Evolutionary conservation across 176 grass and related monocot genomes (phyloP).

Genomic region (barley (Hordeum vulgare)): DNA sequence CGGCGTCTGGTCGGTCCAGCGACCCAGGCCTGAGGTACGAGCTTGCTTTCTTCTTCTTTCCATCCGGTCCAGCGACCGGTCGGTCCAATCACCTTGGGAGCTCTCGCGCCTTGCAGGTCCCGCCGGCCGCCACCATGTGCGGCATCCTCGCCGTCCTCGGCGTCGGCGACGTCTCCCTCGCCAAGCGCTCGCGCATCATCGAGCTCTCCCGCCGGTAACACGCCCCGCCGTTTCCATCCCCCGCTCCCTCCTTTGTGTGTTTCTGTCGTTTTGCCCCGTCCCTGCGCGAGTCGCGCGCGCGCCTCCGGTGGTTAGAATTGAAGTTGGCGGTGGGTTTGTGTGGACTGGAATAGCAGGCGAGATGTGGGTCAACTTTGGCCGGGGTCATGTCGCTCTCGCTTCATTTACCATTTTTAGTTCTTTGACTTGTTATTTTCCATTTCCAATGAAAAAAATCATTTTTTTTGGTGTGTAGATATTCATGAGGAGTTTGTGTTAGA

Average conservation of each 20-base stretch:
- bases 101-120: too few relatives aligned
- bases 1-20: too few relatives aligned
- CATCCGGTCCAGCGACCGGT: too few relatives aligned
- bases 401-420: neutral
- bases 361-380: neutral
- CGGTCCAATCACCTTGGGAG: too few relatives aligned
- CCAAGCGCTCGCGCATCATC: constrained; percentile 86
- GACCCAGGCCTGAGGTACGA: too few relatives aligned
- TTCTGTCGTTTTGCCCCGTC: too few relatives aligned
- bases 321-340: neutral
- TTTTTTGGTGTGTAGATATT: too few relatives aligned
- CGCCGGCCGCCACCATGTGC: constrained; percentile 56
- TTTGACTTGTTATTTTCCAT: neutral
- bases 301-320: neutral
- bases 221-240: neutral
- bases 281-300: neutral
- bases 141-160: constrained; percentile 95
- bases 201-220: constrained; percentile 81
- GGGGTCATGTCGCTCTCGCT: neutral
- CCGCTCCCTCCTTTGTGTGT: neutral
- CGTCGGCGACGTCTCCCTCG: constrained; percentile 76
- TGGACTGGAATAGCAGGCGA: neutral
- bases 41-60: too few relatives aligned
- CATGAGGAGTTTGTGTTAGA: neutral
- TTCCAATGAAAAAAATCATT: too few relatives aligned